Evolutionary conservation across 371 early-diverging fungal genomes (phyloP).

Genomic region (Mucor saturninus): DNA sequence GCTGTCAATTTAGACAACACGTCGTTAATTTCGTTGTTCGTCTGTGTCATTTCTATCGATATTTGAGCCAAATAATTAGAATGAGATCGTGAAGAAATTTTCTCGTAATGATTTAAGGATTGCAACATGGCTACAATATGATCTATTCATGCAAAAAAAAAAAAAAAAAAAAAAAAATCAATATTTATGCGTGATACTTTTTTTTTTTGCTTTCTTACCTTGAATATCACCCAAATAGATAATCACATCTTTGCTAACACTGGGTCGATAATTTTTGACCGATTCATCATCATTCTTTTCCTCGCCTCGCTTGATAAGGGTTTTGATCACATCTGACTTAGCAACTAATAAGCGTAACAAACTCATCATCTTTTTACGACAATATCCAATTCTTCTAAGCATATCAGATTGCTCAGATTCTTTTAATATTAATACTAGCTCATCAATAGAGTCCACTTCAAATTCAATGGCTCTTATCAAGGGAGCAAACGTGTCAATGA

Average conservation of each 20-base stretch:
- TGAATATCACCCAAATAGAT: conserved; percentile 92
- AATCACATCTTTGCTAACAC: conserved; percentile 58
- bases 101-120: conserved; percentile 86
- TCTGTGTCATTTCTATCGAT: conserved; percentile 92
- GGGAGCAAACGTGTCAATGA: conserved; percentile 83
- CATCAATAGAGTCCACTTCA: conserved; percentile 89
- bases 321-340: conserved; percentile 82
- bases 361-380: conserved; percentile 77
- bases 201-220: conserved; percentile 38
- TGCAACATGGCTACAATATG: conserved; percentile 94
- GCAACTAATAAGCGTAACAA: conserved; percentile 71
- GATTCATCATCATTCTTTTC: conserved; percentile 20
- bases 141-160: conserved; percentile 50
- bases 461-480: conserved; percentile 74
- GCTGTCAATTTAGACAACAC: conserved; percentile 89
- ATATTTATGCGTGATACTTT: background rate
- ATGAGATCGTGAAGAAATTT: conserved; percentile 87
- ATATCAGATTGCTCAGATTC: conserved; percentile 87
- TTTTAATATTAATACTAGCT: conserved; percentile 85
- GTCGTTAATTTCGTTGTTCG: conserved; percentile 88
- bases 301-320: conserved; percentile 73
- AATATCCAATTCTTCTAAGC: conserved; percentile 82
- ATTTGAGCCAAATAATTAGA: conserved; percentile 97
- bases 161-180: background rate
- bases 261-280: conserved; percentile 18